Evolutionary conservation across 225 moss, liverwort and hornwort species (phyloP), one percentile per base, ranked within the genome.

Genomic region (Straminergon stramineum): DNA sequence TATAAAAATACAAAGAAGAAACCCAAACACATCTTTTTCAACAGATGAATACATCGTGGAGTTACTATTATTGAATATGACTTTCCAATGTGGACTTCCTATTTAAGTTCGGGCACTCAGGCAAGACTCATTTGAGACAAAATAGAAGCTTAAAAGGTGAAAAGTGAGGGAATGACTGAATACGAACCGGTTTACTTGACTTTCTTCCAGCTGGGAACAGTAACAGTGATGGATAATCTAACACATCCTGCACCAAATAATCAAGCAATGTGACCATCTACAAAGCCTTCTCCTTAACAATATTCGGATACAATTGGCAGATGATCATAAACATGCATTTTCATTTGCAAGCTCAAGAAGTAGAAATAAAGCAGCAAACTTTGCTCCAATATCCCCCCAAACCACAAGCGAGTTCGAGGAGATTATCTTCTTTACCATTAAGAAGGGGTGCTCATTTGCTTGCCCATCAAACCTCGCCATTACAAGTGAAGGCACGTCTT

Each of bases 381-480:
- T 75, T 52, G 52, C 35, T n/a, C n/a, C n/a, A 30, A 69, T 20
- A 9, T 56, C 41, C 52, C 41, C 60, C 30, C 23, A 82, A 90
- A 76, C 32, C 57, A 62, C 48, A 82, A 55, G 39, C 27, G 57
- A 11, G 17, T 11, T 37, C 31, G 53, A 81, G 79, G 77, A 75
- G 32, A 23, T 35, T 5, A 23, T 89, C 23, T 70, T 86, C 55
- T 69, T 64, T 92, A 97, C 99, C 99, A 90, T 51, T 57, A 97
- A 91, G 37, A 81, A 84, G 43, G 97, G 96, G 87, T 99, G 99
- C 88, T 97, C 97, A 91, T 99, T 99, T 15, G 91, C 90, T 76
- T 96, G 92, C 28, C 91, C 95, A 95, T 99, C 95, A 71, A 93
- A 86, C 82, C 95, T 97, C 56, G 94, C 97, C 89, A 99, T 89